Conservation (phyloP, 2,329 filamentous ascomycete species). For the Colletotrichum acutatum region DNA sequence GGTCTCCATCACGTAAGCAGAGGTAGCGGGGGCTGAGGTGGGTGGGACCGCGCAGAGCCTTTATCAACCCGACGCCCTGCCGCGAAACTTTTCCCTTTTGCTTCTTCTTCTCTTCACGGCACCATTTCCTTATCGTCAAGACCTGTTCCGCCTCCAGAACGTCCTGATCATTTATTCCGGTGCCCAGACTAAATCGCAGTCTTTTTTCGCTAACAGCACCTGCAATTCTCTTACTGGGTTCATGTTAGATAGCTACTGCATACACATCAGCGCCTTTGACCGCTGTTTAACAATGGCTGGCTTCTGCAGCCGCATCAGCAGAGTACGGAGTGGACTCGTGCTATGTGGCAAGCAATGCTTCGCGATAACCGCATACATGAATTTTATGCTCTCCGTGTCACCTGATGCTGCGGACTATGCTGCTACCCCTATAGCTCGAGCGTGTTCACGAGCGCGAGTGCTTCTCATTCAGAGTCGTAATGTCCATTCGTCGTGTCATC, state of each 20-base stretch:
- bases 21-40: not conserved
- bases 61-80: conserved; percentile 31
- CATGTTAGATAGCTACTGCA: conserved; percentile 97
- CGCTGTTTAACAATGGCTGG: not conserved
- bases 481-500: conserved; percentile 34
- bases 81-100: conserved; percentile 32
- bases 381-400: not conserved
- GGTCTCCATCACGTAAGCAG: conserved; percentile 16
- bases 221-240: conserved; percentile 78
- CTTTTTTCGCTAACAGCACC: conserved; percentile 99
- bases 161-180: conserved; percentile 88
- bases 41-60: conserved; percentile 12
- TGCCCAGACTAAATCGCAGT: conserved; percentile 88
- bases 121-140: conserved; percentile 97
- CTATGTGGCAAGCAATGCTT: not conserved
- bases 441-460: too few species aligned
- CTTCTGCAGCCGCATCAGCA: not conserved
- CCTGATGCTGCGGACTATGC: not conserved
- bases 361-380: not conserved
- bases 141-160: conserved; percentile 74
- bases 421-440: not conserved
- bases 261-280: conserved; percentile 64
- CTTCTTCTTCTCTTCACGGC: conserved; percentile 65
- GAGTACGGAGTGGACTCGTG: too few species aligned
- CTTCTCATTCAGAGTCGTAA: conserved; percentile 4